phyloP scores from a whole-genome alignment of 176 grass and related monocot genomes.

The Phoenix dactylifera region DNA sequence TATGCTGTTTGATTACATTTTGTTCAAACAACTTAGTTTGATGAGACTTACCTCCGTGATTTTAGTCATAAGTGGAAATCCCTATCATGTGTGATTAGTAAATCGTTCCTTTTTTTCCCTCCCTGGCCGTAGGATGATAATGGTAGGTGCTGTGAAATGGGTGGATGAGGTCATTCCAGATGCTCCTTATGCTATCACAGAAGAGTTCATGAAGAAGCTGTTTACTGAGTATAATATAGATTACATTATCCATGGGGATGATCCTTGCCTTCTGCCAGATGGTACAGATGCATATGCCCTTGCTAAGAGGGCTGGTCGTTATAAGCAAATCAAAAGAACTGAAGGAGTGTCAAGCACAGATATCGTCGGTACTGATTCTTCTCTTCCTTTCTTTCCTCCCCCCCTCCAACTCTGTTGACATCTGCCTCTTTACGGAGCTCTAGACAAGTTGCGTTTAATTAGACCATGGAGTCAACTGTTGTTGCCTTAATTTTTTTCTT shows the following conservation, averaged over 20 bases:
- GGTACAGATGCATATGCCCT: constrained; percentile 3
- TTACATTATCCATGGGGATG: constrained; percentile 7
- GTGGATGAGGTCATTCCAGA: neutral
- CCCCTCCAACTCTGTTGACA: neutral
- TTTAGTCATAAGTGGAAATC: no score
- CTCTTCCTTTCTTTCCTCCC: neutral
- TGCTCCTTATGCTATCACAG: constrained; percentile 6
- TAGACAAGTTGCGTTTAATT: no score
- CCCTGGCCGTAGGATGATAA: neutral
- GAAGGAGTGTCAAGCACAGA: constrained; percentile 5
- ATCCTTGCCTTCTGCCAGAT: neutral
- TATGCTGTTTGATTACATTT: no score
- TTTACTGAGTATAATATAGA: constrained; percentile 3
- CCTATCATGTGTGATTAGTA: no score
- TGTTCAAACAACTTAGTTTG: no score
- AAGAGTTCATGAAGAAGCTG: constrained; percentile 6
- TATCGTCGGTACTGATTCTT: neutral
- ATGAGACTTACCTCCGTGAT: no score
- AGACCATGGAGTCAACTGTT: no score
- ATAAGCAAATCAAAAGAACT: constrained; percentile 4
- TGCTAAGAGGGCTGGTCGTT: neutral
- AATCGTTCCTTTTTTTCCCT: no score
- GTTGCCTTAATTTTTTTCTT: no score
- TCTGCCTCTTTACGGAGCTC: no score
- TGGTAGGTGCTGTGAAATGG: constrained; percentile 6